Percentiles rank a stretch among this genome's conserved stretches.
Conservation (phyloP, 2,329 filamentous ascomycete genomes). For the Aurifilum marmelostoma region DNA sequence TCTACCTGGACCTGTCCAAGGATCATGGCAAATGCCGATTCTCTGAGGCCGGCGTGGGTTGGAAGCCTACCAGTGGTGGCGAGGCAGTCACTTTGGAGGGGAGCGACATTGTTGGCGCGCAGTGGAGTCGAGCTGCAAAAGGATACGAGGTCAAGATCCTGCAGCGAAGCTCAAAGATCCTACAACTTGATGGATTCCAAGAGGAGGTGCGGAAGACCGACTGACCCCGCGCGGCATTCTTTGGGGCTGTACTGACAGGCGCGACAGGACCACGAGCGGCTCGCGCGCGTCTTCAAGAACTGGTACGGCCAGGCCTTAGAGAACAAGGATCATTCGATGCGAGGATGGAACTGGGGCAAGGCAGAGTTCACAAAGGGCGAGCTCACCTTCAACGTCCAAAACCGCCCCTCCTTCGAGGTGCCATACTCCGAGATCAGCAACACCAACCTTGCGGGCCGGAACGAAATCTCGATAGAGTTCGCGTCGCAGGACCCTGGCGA, state of each 20-base stretch:
- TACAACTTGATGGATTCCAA: slow-evolving; percentile 93
- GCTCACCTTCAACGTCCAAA: slow-evolving; percentile 94
- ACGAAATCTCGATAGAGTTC: slow-evolving; percentile 96
- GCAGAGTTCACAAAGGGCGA: slow-evolving; percentile 95
- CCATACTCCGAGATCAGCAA: slow-evolving; percentile 98
- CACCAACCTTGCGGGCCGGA: slow-evolving; percentile 95
- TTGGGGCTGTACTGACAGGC: slow-evolving; percentile 29
- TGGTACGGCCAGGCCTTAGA: slow-evolving; percentile 97
- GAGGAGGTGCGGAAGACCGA: slow-evolving; percentile 62
- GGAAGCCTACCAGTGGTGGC: slow-evolving; percentile 86
- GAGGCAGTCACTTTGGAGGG: slow-evolving; percentile 93
- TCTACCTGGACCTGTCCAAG: slow-evolving; percentile 94
- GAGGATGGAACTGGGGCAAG: slow-evolving; percentile 99
- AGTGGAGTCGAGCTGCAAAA: slow-evolving; percentile 92
- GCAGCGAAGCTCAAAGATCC: slow-evolving; percentile 79
- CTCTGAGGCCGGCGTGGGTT: slow-evolving; percentile 90
- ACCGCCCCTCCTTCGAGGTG: slow-evolving; percentile 93
- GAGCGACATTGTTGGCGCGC: slow-evolving; percentile 80
- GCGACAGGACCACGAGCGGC: slow-evolving; percentile 80
- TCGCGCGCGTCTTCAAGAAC: slow-evolving; percentile 92
- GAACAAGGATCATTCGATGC: slow-evolving; percentile 88
- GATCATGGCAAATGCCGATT: slow-evolving; percentile 92
- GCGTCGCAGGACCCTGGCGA: slow-evolving; percentile 70
- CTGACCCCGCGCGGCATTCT: background rate
- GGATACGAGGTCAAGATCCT: slow-evolving; percentile 94